Evolutionary conservation across 148 eudicot species (phyloP).

Genomic region (Limonium bicolor): DNA sequence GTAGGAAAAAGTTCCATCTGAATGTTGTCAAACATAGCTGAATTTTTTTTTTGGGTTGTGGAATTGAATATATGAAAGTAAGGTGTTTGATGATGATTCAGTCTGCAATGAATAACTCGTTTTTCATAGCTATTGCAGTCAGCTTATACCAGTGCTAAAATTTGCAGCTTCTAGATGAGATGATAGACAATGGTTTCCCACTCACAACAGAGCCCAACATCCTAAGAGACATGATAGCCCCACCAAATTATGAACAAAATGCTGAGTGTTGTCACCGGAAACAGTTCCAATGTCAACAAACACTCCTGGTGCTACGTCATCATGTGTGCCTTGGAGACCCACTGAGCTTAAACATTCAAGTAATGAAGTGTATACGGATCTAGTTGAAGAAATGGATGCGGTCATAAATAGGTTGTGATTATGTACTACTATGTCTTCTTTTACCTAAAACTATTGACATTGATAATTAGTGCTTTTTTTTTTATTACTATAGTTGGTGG

Average conservation of each 20-base stretch:
- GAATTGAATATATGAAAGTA: too few species aligned
- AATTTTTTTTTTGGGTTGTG: too few species aligned
- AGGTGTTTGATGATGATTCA: too few species aligned
- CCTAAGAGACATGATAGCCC: conserved; percentile 86
- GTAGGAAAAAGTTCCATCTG: too few species aligned
- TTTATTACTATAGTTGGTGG: too few species aligned
- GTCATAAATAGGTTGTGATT: conserved; percentile 50
- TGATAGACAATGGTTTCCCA: conserved; percentile 99
- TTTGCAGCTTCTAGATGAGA: conserved; percentile 91
- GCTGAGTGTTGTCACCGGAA: conserved; percentile 91
- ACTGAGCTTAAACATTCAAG: conserved; percentile 70
- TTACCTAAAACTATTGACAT: too few species aligned
- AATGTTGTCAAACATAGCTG: too few species aligned
- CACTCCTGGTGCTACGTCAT: conserved; percentile 76
- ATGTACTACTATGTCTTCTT: too few species aligned
- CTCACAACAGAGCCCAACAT: conserved; percentile 92
- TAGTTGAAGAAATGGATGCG: conserved; percentile 93
- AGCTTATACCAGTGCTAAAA: too few species aligned
- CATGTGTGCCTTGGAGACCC: conserved; percentile 95
- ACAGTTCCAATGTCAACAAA: conserved; percentile 74
- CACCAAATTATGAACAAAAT: conserved; percentile 89
- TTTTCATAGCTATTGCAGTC: too few species aligned
- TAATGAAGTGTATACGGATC: conserved; percentile 82
- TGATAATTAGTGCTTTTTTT: too few species aligned
- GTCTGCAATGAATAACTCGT: too few species aligned